Conservation (phyloP, 2,329 filamentous ascomycete species). For the Colletotrichum eleusines region DNA sequence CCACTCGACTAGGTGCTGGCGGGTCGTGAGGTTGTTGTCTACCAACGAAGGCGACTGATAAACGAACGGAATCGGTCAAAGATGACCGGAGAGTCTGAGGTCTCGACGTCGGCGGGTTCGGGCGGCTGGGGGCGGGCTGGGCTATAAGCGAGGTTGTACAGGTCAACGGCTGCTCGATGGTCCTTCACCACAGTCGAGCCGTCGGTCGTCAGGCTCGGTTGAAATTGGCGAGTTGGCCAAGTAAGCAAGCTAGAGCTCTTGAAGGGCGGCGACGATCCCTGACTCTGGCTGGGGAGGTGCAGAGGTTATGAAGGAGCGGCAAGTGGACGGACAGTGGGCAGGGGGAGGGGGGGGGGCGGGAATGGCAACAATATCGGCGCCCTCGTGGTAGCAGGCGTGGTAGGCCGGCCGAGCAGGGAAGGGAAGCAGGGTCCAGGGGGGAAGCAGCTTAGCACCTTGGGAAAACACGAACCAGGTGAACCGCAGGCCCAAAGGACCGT, state of each 20-base stretch:
- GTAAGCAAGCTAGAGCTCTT: conserved; percentile 28
- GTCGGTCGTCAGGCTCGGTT: conserved; percentile 16
- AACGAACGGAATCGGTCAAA: conserved; percentile 32
- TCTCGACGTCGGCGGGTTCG: conserved; percentile 1
- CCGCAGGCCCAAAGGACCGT: no score
- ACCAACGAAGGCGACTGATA: conserved; percentile 19
- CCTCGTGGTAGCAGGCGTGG: conserved; percentile 23
- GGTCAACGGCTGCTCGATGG: background rate
- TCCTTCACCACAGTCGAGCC: conserved; percentile 5
- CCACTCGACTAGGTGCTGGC: conserved; percentile 18
- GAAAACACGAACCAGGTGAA: conserved; percentile 1
- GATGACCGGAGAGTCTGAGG: conserved; percentile 2
- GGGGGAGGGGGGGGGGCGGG: conserved; percentile 3
- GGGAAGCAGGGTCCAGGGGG: conserved; percentile 27
- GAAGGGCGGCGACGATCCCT: conserved; percentile 27
- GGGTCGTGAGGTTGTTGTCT: background rate
- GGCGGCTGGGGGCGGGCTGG: no score
- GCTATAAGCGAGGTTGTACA: background rate
- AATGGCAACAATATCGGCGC: conserved; percentile 36
- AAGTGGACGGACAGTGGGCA: conserved; percentile 4
- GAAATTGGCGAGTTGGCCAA: conserved; percentile 12
- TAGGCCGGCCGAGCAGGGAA: conserved; percentile 5
- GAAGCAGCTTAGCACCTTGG: conserved; percentile 1
- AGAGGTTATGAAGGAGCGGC: conserved; percentile 24
- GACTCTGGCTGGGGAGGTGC: conserved; percentile 25